Evolutionary conservation across 768 basidiomycete genomes (phyloP), one percentile per base, ranked within the genome.

Genomic region (Serendipita sp.): DNA sequence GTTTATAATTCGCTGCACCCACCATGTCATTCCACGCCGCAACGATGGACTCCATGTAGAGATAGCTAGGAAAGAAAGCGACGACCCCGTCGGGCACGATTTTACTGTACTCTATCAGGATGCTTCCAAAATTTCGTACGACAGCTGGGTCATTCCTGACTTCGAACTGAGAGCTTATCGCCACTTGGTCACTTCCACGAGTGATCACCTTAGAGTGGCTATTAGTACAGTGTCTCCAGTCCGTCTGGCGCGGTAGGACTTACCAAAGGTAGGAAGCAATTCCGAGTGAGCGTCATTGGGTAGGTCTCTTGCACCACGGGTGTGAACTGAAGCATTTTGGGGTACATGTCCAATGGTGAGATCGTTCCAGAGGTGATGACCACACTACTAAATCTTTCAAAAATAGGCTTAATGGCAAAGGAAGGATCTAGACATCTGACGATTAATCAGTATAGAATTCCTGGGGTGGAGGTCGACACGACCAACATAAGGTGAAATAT

Each of bases 1-100:
- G 31, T 63, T 40, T 37, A 62, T 23, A n/a, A 74, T 74, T 64
- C 34, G 52, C 34, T 60, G 40, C 52, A 75, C 86, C 62, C 72
- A 94, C 96, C 96, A 99, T 99, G 73, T 99, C 96, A 71, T 98
- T 97, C 96, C 96, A 99, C n/a, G 96, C 96, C 1, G 93, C 92
- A 10, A 98, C 96, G 65, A 99, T 99, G 27, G 91, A 93, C 74
- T 99, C 96, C 96, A 99, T 99, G 74, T 99, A 99, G 13, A 99
- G 83, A 76, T 99, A 99, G 75, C 90, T 92, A 18, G 96, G 96
- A 75, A 99, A 99, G 80, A 99, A 99, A 3, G 93, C 94, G 18
- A 98, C 96, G 66, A 99, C 89, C 11, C 96, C 96, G 74, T 99
- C 96, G 5, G 96, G 96, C 1, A 99, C 94, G 63, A 90, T 91